Percentiles rank a stretch among this genome's conserved stretches.
Conservation (phyloP, 208 protist genomes). For the Trypanosoma vivax region DNA sequence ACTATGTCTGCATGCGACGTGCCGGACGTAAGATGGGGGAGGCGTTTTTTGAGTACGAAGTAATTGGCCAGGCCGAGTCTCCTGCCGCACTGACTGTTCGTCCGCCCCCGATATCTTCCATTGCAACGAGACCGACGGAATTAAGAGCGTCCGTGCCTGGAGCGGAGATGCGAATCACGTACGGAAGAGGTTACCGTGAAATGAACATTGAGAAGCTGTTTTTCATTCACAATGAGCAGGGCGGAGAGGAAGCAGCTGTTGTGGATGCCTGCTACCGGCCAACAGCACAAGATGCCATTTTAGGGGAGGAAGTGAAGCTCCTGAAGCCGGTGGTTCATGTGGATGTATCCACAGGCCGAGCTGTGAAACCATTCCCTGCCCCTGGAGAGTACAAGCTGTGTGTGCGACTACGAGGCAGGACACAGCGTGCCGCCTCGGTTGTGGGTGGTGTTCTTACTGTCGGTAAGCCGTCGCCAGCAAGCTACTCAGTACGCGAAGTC, state of each 20-base stretch:
- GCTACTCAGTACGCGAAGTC: slow-evolving; percentile 57
- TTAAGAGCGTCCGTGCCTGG: slow-evolving; percentile 63
- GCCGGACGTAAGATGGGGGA: slow-evolving; percentile 37
- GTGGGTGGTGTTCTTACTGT: slow-evolving; percentile 41
- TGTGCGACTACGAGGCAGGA: slow-evolving; percentile 34
- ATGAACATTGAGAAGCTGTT: slow-evolving; percentile 49
- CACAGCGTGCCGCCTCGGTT: slow-evolving; percentile 54
- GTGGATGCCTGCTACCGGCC: slow-evolving; percentile 71
- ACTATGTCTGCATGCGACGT: slow-evolving; percentile 77
- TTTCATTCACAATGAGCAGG: slow-evolving; percentile 36
- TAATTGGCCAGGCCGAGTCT: slow-evolving; percentile 44
- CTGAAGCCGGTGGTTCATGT: slow-evolving; percentile 71
- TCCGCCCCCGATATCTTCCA: slow-evolving; percentile 41
- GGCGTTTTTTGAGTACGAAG: slow-evolving; percentile 64
- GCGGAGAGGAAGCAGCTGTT: slow-evolving; percentile 26
- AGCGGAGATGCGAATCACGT: slow-evolving; percentile 34
- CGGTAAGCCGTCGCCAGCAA: slow-evolving; percentile 51
- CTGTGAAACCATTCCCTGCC: slow-evolving; percentile 41
- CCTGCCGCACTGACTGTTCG: slow-evolving; percentile 39
- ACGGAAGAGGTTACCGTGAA: slow-evolving; percentile 14
- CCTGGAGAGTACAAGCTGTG: slow-evolving; percentile 65
- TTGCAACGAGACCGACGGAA: slow-evolving; percentile 34
- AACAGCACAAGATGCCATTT: slow-evolving; percentile 27
- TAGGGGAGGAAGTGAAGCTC: slow-evolving; percentile 20
- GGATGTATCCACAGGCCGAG: slow-evolving; percentile 14